Base-by-base conservation (phyloP, 352 stramenopile genomes). In the Globisporangium middletonii region DNA sequence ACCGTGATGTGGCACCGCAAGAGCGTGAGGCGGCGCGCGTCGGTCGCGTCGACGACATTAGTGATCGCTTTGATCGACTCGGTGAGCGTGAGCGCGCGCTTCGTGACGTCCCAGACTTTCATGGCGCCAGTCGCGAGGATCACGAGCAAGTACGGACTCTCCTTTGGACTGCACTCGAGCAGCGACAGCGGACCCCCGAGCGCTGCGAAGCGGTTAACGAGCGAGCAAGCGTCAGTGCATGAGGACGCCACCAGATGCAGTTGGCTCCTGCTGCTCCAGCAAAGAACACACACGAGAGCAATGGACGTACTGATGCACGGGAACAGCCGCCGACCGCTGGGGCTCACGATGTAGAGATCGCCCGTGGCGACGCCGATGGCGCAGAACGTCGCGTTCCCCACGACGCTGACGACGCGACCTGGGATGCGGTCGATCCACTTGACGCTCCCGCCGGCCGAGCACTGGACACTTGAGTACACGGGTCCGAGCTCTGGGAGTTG, bases 391-490 rank as follows among this genome's bases (percentile, higher is more conserved):
- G 73, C 71, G 59, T 95, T 95, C 49, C 83, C 86, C 7, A 72
- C 72, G 28, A 71, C 74, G 44, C 65, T 76, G 15, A 86, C 71
- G 6, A 72, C 72, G 27, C 79, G 70, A 2, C 83, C 86, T 59
- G 81, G 70, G 42, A 95, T 65, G 2, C 86, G 78, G 64, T 95
- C 86, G 47, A 92, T 86, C 86, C 86, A 95, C 55, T 86, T 87
- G 43, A 81, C 58, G 26, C 72, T 70, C 19, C 60, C 77, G 26
- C 55, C 63, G 41, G 80, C 68, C 2, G 67, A 76, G 62, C 81
- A 94, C 64, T 83, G 73, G 46, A 94, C 65, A 15, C 73, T 89
- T 15, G 85, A 89, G 61, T 79, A 92, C 41, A 89, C 71, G 15
- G 77, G 76, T 2, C 78, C 78, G 56, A 72, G 51, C 30, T 89